These are phyloP conservation scores for Aspergillus nanangensis DNA, from an alignment of 495 filamentous ascomycete species.

Conservation along the genomic window DNA sequence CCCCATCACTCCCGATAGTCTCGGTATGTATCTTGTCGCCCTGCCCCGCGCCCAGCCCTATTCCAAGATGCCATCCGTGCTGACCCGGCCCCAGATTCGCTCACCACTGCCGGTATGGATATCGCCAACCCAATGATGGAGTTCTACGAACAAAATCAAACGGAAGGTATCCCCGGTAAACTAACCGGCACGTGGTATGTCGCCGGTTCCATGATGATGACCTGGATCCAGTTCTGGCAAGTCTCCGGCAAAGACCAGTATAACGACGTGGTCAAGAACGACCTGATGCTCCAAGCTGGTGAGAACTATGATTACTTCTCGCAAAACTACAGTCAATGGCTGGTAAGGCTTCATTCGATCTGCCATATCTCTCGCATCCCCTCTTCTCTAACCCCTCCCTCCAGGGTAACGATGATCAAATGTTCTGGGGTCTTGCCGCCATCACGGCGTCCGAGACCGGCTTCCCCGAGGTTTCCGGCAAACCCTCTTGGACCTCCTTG, in stretches of 20 bases:
- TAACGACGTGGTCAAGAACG: conserved; percentile 39
- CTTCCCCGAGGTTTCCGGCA: conserved; percentile 34
- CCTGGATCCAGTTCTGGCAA: conserved; percentile 46
- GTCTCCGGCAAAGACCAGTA: conserved; percentile 44
- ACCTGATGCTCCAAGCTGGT: conserved; percentile 39
- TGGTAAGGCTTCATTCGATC: conserved; percentile 10
- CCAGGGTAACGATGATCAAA: conserved; percentile 48
- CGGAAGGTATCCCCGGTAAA: conserved; percentile 32
- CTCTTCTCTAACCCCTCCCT: background rate
- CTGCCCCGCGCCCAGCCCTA: background rate
- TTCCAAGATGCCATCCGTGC: too few species aligned
- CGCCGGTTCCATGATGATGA: conserved; percentile 43
- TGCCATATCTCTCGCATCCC: background rate
- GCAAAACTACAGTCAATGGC: conserved; percentile 24
- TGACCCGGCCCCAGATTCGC: conserved; percentile 11
- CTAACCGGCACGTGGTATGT: conserved; percentile 44
- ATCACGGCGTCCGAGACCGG: conserved; percentile 46
- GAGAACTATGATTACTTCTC: conserved; percentile 39
- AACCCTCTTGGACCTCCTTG: conserved; percentile 64
- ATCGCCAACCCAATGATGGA: conserved; percentile 38
- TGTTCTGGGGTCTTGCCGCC: conserved; percentile 49
- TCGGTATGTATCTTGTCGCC: too few species aligned
- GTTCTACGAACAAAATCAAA: conserved; percentile 42
- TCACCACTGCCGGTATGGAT: conserved; percentile 14
- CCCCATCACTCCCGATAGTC: too few species aligned